Evolutionary conservation across 345 rosid genomes (phyloP), one percentile per base, ranked within the genome.

Genomic region (Boechera stricta): DNA sequence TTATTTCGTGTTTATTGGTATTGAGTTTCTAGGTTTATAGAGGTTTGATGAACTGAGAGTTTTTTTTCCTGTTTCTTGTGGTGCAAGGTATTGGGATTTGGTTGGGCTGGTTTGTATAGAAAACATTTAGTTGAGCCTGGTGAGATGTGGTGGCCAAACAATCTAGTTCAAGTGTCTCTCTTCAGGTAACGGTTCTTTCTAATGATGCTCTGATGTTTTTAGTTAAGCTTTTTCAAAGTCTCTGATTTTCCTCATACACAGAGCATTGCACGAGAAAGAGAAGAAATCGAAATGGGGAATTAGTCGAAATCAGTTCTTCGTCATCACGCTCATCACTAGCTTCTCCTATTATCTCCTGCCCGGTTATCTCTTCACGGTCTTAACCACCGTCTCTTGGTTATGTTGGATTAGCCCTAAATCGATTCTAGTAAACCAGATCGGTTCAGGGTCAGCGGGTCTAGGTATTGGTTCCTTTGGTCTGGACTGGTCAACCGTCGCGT

Each of bases 101-200:
- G 98, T 8, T 92, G 96, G 96, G 96, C 96, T 28, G 96, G 96
- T 62, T 21, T 90, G 89, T 54, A 80, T 39, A 39, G 66, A 31
- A 61, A 82, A 61, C 89, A 89, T 64, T 83, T 92, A 55, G 89
- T 92, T 35, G 98, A 92, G 76, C 94, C 98, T 7, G 89, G 84
- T 67, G 97, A 84, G 21, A 92, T 92, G 96, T 92, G 98, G 98
- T 90, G 96, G 98, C 98, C 98, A 0, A 6, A 35, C 42, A 87
- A 87, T 79, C 79, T 92, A 26, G 94, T 92, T 74, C 91, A 87
- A 69, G 98, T 89, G 65, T 92, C 96, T n/a, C 70, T 92, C 47
- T 92, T 92, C 87, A 80, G 93, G 97, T 91, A 81, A 51, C 29
- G 48, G n/a, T 29, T 60, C 26, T 51, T 52, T 53, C 68, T 26